phyloP scores from a whole-genome alignment of 1,284 basidiomycete genomes.

The Cryptococcus amylolentus region DNA sequence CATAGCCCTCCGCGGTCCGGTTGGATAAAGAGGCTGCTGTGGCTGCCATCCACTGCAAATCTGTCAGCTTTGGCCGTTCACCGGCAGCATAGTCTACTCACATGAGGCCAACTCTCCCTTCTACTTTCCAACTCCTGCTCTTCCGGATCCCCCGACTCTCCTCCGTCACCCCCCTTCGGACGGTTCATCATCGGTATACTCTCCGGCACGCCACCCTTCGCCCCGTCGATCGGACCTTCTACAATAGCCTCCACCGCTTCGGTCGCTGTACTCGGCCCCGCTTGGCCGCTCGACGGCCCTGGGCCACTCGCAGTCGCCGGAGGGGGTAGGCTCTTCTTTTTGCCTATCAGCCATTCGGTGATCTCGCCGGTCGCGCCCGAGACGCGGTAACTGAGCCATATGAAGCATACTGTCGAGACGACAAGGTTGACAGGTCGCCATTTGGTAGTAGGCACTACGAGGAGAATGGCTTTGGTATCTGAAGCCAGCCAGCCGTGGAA shows the following conservation, averaged over 20 bases:
- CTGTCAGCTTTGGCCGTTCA: neutral
- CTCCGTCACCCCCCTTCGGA: constrained; percentile 7
- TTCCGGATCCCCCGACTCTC: constrained; percentile 2
- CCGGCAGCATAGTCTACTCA: constrained; percentile 12
- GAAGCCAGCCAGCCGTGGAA: constrained; percentile 85
- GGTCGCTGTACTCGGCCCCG: neutral
- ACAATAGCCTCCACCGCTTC: constrained; percentile 19
- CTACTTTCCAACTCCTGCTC: constrained; percentile 12
- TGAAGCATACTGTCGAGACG: constrained; percentile 68
- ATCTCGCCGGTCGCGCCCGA: constrained; percentile 70
- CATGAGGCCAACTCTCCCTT: constrained; percentile 23
- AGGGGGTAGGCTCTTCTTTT: constrained; percentile 35
- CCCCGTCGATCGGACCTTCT: constrained; percentile 30
- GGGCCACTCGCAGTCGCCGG: constrained; percentile 16
- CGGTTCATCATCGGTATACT: constrained; percentile 45
- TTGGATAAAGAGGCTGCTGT: constrained; percentile 20
- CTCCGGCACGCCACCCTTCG: constrained; percentile 39
- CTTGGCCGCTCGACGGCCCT: neutral
- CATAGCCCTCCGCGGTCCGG: constrained; percentile 24
- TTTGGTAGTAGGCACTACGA: constrained; percentile 69
- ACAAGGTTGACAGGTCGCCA: constrained; percentile 73
- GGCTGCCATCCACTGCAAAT: constrained; percentile 29
- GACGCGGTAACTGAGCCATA: constrained; percentile 72
- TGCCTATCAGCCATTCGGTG: constrained; percentile 65
- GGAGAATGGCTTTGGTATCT: constrained; percentile 77